Percentiles rank a stretch among this genome's conserved stretches.
phyloP scores from a whole-genome alignment of 208 protist genomes.

The Acanthamoeba culbertsoni region DNA sequence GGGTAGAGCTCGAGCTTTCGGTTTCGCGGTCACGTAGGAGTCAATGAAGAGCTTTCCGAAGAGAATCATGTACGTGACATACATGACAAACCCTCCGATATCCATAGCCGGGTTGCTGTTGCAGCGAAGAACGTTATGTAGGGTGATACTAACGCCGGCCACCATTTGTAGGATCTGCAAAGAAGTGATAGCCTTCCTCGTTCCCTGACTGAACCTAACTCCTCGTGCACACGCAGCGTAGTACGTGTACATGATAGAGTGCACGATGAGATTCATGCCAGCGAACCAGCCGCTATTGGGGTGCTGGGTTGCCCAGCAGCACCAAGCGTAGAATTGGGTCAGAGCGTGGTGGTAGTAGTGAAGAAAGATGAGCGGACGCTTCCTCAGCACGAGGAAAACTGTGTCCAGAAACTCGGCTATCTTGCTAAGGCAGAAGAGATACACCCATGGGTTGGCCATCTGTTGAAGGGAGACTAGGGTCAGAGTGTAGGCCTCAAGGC shows the following conservation, averaged over 20 bases:
- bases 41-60: constrained; percentile 89
- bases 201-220: not conserved
- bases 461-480: not conserved
- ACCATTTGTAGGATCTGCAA: constrained; percentile 90
- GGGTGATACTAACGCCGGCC: constrained; percentile 54
- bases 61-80: constrained; percentile 90
- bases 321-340: constrained; percentile 92
- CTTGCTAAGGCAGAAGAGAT: constrained; percentile 54
- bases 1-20: not conserved
- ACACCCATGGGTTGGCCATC: constrained; percentile 29
- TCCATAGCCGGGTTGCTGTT: not conserved
- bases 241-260: constrained; percentile 94
- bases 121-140: constrained; percentile 62
- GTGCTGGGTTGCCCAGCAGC: constrained; percentile 62
- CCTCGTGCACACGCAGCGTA: constrained; percentile 87
- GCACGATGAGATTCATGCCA: constrained; percentile 93
- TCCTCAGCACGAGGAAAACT: constrained; percentile 85
- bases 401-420: constrained; percentile 83
- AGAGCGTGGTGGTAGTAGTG: constrained; percentile 92
- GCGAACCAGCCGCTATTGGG: constrained; percentile 83
- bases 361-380: constrained; percentile 84
- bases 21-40: constrained; percentile 74
- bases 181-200: not conserved
- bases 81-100: constrained; percentile 87
- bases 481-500: too few species aligned